Percentiles rank a stretch among this genome's conserved stretches.
phyloP scores from a whole-genome alignment of 768 basidiomycete genomes.

The Mycena metata region DNA sequence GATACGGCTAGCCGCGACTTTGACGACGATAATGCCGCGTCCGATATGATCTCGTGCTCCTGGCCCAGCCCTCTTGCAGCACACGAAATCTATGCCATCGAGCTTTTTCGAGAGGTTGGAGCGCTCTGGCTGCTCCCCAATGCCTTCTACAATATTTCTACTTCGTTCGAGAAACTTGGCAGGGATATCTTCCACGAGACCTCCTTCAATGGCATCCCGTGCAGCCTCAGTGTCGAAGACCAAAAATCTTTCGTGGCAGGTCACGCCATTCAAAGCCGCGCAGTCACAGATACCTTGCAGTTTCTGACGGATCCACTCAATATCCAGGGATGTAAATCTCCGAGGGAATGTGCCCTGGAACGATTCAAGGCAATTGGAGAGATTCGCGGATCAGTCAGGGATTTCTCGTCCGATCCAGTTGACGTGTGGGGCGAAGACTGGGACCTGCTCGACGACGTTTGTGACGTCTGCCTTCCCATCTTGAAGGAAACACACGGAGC shows the following conservation, averaged over 20 bases:
- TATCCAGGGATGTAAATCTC: neutral
- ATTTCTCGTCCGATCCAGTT: neutral
- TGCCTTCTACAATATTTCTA: too few relatives aligned
- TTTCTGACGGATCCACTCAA: neutral
- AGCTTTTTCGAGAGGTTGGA: too few relatives aligned
- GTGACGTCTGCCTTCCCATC: neutral
- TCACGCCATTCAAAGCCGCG: neutral
- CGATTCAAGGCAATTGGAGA: neutral
- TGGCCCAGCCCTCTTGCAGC: too few relatives aligned
- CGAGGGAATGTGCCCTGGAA: neutral
- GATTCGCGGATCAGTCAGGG: too few relatives aligned
- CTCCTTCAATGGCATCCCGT: too few relatives aligned
- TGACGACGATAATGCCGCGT: too few relatives aligned
- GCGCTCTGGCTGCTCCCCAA: too few relatives aligned
- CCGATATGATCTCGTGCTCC: too few relatives aligned
- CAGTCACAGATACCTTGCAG: neutral
- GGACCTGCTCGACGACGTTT: neutral
- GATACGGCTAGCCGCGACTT: too few relatives aligned
- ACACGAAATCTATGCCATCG: too few relatives aligned
- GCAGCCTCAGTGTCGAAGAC: neutral
- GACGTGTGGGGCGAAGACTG: conserved; percentile 10
- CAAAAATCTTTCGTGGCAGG: neutral
- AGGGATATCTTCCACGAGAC: too few relatives aligned
- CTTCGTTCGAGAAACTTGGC: too few relatives aligned
- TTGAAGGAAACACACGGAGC: neutral